Base-by-base conservation (phyloP, 1,284 basidiomycete genomes). In the Hypsizygus ulmarius region DNA sequence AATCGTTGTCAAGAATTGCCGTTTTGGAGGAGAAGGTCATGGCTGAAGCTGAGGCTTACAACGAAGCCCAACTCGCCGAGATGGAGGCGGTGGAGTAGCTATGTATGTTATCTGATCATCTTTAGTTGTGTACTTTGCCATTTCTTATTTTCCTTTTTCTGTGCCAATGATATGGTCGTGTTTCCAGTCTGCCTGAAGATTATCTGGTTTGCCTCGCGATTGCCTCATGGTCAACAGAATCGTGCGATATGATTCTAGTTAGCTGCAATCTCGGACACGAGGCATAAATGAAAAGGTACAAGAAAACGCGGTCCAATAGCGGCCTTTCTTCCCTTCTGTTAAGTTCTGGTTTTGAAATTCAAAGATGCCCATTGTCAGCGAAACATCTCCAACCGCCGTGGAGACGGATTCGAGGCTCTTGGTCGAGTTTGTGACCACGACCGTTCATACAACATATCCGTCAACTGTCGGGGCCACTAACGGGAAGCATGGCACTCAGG, bases 21-120 rank as follows among this genome's bases (percentile, higher is more conserved):
- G 68, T 60, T 12, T 64, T 87, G 57, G 89, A 91, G 64, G 88
- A 91, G 64, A 78, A 75, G 67, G 67, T 90, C 39, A 88, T 91
- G 85, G 73, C 71, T 12, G 87, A 93, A 63, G 90, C 90, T 4
- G 91, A 93, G 67, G 83, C 80, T 6, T 61, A 90, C 60, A 93
- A 93, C 65, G 88, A 90, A 57, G 83, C 75, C 33, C 80, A 81
- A 30, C 73, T 89, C 44, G 81, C 79, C 19, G 75, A 77, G 60
- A 77, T 80, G 73, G 82, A 85, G 46, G 74, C 60, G 35, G 63
- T 59, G 57, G 52, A 47, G 50, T 58, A 50, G 47, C 46, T 57
- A 45, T 42, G 14, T 54, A 47, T 43, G 47, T 39, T 11, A 34
- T 36, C 35, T 29, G 33, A 50, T 36, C 19, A 16, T 42, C 15